Conservation (phyloP, 306 rosid genomes). For the Prunus padus region DNA sequence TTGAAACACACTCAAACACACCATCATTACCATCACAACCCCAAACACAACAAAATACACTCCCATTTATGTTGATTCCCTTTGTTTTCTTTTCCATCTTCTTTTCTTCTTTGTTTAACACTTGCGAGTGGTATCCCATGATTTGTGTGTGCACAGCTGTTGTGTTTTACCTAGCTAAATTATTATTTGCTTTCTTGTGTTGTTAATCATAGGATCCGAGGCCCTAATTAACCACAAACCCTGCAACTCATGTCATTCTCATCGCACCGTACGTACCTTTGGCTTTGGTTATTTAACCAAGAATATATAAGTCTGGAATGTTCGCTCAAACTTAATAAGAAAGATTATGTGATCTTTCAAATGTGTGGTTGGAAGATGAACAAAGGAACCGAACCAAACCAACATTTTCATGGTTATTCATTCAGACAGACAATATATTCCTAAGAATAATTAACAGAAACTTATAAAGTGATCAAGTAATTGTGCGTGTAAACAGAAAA, state of each 20-base stretch:
- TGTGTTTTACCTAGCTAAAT: slow-evolving; percentile 2
- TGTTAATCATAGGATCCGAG: slow-evolving; percentile 38
- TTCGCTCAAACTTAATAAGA: not conserved
- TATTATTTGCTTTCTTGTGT: slow-evolving; percentile 21
- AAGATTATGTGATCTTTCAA: too few species aligned
- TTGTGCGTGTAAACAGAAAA: too few species aligned
- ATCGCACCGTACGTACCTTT: not conserved
- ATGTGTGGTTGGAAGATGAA: too few species aligned
- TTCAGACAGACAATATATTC: too few species aligned
- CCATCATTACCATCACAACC: slow-evolving; percentile 49
- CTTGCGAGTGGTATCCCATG: slow-evolving; percentile 5
- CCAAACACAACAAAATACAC: not conserved
- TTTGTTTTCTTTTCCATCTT: slow-evolving; percentile 12
- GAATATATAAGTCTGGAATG: not conserved
- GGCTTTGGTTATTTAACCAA: not conserved
- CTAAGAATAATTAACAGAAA: too few species aligned
- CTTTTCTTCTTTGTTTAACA: not conserved
- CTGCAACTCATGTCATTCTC: not conserved
- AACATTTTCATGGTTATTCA: too few species aligned
- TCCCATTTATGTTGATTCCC: slow-evolving; percentile 12
- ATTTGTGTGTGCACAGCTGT: slow-evolving; percentile 9
- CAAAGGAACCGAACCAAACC: too few species aligned
- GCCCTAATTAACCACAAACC: slow-evolving; percentile 17
- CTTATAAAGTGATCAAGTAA: too few species aligned
- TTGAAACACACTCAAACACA: slow-evolving; percentile 33